Evolutionary conservation across 352 stramenopile species (phyloP), one percentile per base, ranked within the genome.

Genomic region (Elongisporangium senticosum): DNA sequence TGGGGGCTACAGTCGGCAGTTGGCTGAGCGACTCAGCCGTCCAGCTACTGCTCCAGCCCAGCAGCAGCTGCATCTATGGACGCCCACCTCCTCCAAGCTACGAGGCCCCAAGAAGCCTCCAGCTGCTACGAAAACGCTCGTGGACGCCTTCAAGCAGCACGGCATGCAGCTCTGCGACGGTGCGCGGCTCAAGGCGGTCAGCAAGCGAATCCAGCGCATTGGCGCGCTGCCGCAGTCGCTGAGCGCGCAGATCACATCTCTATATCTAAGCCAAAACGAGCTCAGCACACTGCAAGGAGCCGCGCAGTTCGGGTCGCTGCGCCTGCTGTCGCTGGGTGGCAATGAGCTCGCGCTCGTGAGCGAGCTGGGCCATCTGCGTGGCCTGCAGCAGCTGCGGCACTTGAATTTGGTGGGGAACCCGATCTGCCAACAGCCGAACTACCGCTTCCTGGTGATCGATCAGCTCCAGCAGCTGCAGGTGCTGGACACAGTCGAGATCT

Each of bases 231-330:
- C 78, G 2, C 65, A 77, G 8, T 72, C 67, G 0, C 59, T 90
- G 4, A 70, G 68, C 7, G 60, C 65, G 14, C 68, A 72, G 23
- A 71, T 90, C 24, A 82, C 71, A 11, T 72, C 79, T 39, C 55
- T 91, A 47, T 95, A 93, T 58, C 62, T 95, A 60, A 95, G 85
- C 56, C 85, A 93, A 55, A 95, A 95, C 65, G 77, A 87, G 52
- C 63, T 95, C 15, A 11, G 50, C 2, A 61, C 49, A 0, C 61
- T 93, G 6, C 59, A 76, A 2, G 81, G 82, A 0, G 58, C 90
- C 2, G 69, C 88, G 15, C 83, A 95, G 59, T 93, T 94, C 33
- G 49, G 51, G 13, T 43, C 52, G 8, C 65, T 95, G 23, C 74
- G 79, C 0, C 59, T 92, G 19, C 58, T 95, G 19, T 93, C 83